phyloP scores from a whole-genome alignment of 257 asterid species.

The Datura wrightii region DNA sequence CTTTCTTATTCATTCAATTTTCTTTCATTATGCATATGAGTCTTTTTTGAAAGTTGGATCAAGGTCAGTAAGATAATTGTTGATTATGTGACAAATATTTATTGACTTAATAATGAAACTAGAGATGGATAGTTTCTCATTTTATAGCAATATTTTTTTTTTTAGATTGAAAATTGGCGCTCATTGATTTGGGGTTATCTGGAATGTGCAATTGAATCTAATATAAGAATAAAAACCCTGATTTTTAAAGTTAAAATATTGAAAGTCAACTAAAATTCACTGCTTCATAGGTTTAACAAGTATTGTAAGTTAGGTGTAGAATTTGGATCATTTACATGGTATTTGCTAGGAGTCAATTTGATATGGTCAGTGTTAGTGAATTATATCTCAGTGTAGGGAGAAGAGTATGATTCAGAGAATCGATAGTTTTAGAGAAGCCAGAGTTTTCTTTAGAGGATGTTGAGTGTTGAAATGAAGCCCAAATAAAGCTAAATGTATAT shows the following conservation, averaged over 20 bases:
- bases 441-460: too few species aligned
- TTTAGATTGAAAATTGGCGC: not conserved
- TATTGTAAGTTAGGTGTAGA: too few species aligned
- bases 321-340: too few species aligned
- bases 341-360: too few species aligned
- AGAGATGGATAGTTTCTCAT: not conserved
- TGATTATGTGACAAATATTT: not conserved
- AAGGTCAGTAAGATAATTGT: not conserved
- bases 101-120: not conserved
- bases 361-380: not conserved
- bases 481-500: too few species aligned
- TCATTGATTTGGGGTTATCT: constrained; percentile 19
- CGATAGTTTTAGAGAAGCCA: too few species aligned
- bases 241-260: not conserved
- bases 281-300: not conserved
- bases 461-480: too few species aligned
- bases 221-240: not conserved
- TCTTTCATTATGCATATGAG: not conserved
- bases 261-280: not conserved
- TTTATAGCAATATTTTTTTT: not conserved
- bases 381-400: too few species aligned
- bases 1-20: not conserved
- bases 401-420: too few species aligned
- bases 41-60: not conserved
- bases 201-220: not conserved